Evolutionary conservation across 2,329 filamentous ascomycete species (phyloP), one percentile per base, ranked within the genome.

Genomic region (Talaromyces marneffei): DNA sequence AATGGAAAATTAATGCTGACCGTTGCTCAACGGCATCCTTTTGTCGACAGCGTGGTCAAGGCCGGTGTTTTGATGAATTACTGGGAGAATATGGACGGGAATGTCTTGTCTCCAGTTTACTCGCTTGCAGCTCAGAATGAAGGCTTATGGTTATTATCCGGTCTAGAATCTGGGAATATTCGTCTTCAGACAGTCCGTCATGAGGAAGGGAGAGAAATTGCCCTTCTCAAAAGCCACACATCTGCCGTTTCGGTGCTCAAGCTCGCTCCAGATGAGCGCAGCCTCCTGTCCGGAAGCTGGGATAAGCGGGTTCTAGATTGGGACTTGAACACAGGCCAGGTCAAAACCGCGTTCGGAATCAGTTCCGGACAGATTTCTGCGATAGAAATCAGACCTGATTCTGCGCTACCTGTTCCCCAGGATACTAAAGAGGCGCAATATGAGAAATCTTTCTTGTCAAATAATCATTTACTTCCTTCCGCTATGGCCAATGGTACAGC

Each of bases 21-120:
- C 0, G 94, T 99, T 5, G 94, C 94, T 33, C 94, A 99, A 78
- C 84, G 90, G 54, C 94, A 99, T 72, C 94, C 94, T 0, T 99
- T 97, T 69, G 94, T 99, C 42, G 94, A 99, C 73, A 96, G 91
- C 68, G 94, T 99, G 46, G 91, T 91, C 60, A 99, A 99, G 75
- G 92, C 93, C 2, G 94, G 92, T 1, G 90, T 96, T 5, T 78
- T 97, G 55, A 87, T 97, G 83, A 96, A 90, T 57, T 99, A 99
- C 74, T 99, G 94, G 94, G 94, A 97, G 74, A 99, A 97, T 69
- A 92, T 97, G 73, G 93, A 99, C 71, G 85, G 86, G 2, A 76
- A 77, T 50, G 72, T 75, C 4, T 76, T 93, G n/a, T 96, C 91
- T 9, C 92, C 94, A 0, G 93, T 99, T 0, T 99, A 99, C 74